Evolutionary conservation across 768 basidiomycete genomes (phyloP).

Genomic region (Pilatotrama ljubarskyi): DNA sequence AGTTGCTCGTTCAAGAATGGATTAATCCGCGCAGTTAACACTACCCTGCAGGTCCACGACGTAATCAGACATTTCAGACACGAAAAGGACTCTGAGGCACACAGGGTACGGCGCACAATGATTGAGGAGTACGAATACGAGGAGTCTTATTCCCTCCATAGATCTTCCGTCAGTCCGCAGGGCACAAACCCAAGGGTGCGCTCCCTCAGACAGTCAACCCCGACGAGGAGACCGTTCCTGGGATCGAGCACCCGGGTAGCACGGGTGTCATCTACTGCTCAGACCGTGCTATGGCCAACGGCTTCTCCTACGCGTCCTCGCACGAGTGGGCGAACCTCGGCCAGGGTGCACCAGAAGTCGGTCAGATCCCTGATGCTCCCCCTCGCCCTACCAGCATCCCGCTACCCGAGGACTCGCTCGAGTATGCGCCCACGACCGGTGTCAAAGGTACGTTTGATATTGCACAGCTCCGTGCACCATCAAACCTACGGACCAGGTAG

Average conservation of each 20-base stretch:
- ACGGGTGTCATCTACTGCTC: conserved; percentile 83
- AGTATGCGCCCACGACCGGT: conserved; percentile 93
- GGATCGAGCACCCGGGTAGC: conserved; percentile 74
- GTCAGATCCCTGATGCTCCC: conserved; percentile 75
- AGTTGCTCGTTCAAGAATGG: not conserved
- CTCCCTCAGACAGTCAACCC: conserved; percentile 73
- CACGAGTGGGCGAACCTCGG: conserved; percentile 89
- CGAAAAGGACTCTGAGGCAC: conserved; percentile 87
- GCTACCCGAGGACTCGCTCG: conserved; percentile 69
- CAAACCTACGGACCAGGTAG: not conserved
- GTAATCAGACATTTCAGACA: conserved; percentile 66
- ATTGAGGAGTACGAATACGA: not conserved
- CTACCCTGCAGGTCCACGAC: conserved; percentile 58
- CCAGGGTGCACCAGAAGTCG: conserved; percentile 91
- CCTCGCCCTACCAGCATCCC: conserved; percentile 64
- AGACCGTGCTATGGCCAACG: conserved; percentile 93
- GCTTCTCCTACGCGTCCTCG: conserved; percentile 76
- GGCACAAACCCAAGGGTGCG: conserved; percentile 65
- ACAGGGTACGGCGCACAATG: conserved; percentile 52
- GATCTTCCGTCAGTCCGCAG: conserved; percentile 75
- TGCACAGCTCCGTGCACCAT: not conserved
- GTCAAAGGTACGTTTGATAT: conserved; percentile 60
- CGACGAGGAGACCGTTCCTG: conserved; percentile 89
- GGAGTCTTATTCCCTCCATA: conserved; percentile 31
- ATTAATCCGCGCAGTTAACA: not conserved